These are phyloP conservation scores for Diutina sp. DNA, from an alignment of 1,139 yeast species.

Conservation along the genomic window DNA sequence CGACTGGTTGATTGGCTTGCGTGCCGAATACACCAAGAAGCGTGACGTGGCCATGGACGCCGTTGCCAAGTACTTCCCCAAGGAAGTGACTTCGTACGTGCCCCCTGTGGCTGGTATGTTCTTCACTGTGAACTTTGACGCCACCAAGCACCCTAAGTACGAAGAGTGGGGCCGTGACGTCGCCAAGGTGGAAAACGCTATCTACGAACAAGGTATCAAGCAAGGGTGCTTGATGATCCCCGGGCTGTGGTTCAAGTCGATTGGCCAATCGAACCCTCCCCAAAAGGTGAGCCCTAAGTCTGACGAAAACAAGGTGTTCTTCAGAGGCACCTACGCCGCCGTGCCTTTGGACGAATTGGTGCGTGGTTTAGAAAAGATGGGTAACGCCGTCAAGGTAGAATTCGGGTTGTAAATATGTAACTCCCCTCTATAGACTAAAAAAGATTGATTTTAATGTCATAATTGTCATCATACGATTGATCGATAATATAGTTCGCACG, in stretches of 20 bases:
- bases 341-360: slow-evolving; percentile 53
- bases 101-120: slow-evolving; percentile 95
- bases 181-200: slow-evolving; percentile 43
- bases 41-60: slow-evolving; percentile 65
- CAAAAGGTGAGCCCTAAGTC: slow-evolving; percentile 26
- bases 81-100: slow-evolving; percentile 36
- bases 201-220: slow-evolving; percentile 53
- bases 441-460: neutral
- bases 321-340: slow-evolving; percentile 88
- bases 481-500: too few relatives aligned
- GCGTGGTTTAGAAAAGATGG: slow-evolving; percentile 52
- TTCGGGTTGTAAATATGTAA: slow-evolving; percentile 12
- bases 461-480: too few relatives aligned
- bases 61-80: slow-evolving; percentile 46
- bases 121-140: slow-evolving; percentile 67
- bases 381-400: slow-evolving; percentile 40
- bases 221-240: slow-evolving; percentile 71
- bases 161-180: slow-evolving; percentile 40
- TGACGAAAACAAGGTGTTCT: slow-evolving; percentile 39
- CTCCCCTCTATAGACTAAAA: neutral
- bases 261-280: slow-evolving; percentile 35
- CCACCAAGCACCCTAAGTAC: slow-evolving; percentile 67
- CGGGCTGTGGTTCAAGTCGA: slow-evolving; percentile 75
- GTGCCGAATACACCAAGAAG: slow-evolving; percentile 19
- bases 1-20: slow-evolving; percentile 80